phyloP scores from a whole-genome alignment of 768 basidiomycete genomes.

The Boletus sensibilis region DNA sequence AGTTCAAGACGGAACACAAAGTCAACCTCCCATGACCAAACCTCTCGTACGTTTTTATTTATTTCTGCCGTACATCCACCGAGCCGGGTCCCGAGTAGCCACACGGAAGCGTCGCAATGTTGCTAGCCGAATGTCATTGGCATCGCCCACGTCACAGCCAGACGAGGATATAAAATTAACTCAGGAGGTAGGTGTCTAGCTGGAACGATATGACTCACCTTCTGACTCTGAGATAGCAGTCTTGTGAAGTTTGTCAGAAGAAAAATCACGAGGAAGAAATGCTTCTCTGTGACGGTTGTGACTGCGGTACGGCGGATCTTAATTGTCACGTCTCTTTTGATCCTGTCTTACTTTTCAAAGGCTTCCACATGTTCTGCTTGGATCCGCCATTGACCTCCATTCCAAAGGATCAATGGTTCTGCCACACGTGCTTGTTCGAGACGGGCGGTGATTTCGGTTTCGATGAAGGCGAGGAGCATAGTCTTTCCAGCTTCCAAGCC shows the following conservation, averaged over 20 bases:
- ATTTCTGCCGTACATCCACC: slow-evolving; percentile 3
- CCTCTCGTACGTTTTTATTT: slow-evolving; percentile 34
- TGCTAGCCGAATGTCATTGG: slow-evolving; percentile 23
- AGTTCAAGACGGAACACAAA: slow-evolving; percentile 53
- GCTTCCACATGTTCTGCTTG: slow-evolving; percentile 96
- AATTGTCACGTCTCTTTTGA: slow-evolving; percentile 7
- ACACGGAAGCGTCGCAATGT: slow-evolving; percentile 33
- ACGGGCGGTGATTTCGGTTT: slow-evolving; percentile 97
- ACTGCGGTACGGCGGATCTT: slow-evolving; percentile 53
- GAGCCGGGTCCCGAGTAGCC: slow-evolving; percentile 26
- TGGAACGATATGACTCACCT: slow-evolving; percentile 8
- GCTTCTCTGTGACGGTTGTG: slow-evolving; percentile 87
- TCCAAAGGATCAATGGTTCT: slow-evolving; percentile 96
- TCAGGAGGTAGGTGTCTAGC: slow-evolving; percentile 48
- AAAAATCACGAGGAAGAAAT: slow-evolving; percentile 89
- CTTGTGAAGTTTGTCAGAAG: slow-evolving; percentile 91
- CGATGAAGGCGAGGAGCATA: slow-evolving; percentile 96
- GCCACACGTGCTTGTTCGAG: slow-evolving; percentile 84
- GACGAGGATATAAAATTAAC: slow-evolving; percentile 44
- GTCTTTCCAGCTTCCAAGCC: slow-evolving; percentile 86
- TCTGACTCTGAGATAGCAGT: slow-evolving; percentile 50
- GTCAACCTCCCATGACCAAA: slow-evolving; percentile 52
- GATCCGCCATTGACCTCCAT: slow-evolving; percentile 84
- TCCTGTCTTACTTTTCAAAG: slow-evolving; percentile 40
- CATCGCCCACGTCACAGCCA: slow-evolving; percentile 23